Percentiles rank a stretch among this genome's conserved stretches.
phyloP scores from a whole-genome alignment of 2,329 filamentous ascomycete species.

The Ceratocystis harringtonii region DNA sequence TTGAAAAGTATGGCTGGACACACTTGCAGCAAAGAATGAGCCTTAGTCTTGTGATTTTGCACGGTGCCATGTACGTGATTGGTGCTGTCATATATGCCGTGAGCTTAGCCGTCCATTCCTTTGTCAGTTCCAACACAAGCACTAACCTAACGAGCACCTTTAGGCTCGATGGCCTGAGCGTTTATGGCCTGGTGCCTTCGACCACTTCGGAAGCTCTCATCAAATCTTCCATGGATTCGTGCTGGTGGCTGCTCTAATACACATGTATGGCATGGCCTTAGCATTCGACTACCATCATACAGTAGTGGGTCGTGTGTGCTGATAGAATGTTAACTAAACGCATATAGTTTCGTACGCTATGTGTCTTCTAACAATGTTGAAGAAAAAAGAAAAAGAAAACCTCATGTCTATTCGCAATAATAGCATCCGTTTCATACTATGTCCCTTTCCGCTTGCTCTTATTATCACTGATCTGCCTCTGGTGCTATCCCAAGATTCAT shows the following conservation, averaged over 20 bases:
- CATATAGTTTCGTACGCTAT: no score
- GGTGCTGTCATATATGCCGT: conserved; percentile 79
- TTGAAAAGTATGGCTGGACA: conserved; percentile 49
- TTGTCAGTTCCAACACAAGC: not conserved
- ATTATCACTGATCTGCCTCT: not conserved
- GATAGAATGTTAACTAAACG: conserved; percentile 4
- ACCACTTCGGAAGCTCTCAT: conserved; percentile 86
- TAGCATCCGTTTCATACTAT: not conserved
- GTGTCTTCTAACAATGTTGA: not conserved
- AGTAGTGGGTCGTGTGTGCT: conserved; percentile 38
- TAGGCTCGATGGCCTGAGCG: conserved; percentile 71
- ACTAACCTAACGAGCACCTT: not conserved
- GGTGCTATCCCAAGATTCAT: conserved; percentile 43
- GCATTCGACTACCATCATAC: conserved; percentile 79
- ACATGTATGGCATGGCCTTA: conserved; percentile 65
- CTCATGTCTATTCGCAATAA: conserved; percentile 2
- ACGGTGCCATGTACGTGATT: conserved; percentile 71
- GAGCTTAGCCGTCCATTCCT: conserved; percentile 24
- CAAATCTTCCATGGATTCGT: conserved; percentile 93
- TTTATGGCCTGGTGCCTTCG: conserved; percentile 60
- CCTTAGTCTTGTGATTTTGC: conserved; percentile 61
- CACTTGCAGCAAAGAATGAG: conserved; percentile 60
- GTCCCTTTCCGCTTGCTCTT: conserved; percentile 20
- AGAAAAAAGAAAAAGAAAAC: not conserved
- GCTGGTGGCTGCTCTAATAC: conserved; percentile 62